Base-by-base conservation (phyloP, 306 rosid species). In the Acacia confusa region DNA sequence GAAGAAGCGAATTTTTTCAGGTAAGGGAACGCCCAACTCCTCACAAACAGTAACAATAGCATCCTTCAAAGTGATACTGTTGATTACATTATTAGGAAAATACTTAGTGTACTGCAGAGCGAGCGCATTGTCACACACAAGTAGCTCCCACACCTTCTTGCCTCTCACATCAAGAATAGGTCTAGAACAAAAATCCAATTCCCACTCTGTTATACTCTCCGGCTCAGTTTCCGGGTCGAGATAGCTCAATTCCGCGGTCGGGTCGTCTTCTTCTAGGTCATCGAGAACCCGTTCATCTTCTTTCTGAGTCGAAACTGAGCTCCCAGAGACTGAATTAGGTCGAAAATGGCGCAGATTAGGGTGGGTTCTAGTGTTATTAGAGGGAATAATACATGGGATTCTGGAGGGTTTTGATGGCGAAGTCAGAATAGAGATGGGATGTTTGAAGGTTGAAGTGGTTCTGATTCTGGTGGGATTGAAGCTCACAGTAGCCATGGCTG, bases 61-160 rank as follows among this genome's bases (percentile, higher is more conserved):
- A 24, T 93, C 97, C 81, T 94, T 93, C 57, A 95, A 85, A 77
- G 98, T 93, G 66, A 95, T 55, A 80, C 99, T 95, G 55, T 95
- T 95, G 72, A 95, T 95, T 32, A 93, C 99, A 71, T 93, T 95
- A 75, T 93, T 95, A 0, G 99, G 99, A 58, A 95, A 95, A 75
- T 90, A 95, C 88, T 95, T 95, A 0, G 97, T 95, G 69, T 79
- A 90, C 69, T 95, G 99, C 70, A 95, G 81, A 2, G 98, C 92
- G 43, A 95, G 89, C 7, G 99, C 87, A 47, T 87, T 89, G 50
- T 95, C 98, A 77, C 99, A 95, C 2, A 82, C 99, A 61, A 93
- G 92, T 1, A 95, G 90, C 87, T 95, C 99, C 99, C 99, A 95
- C 17, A 95, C 52, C 91, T 95, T 95, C 90, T 95, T 95, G 65